Evolutionary conservation across 768 basidiomycete genomes (phyloP), one percentile per base, ranked within the genome.

Genomic region (Russula vinacea): DNA sequence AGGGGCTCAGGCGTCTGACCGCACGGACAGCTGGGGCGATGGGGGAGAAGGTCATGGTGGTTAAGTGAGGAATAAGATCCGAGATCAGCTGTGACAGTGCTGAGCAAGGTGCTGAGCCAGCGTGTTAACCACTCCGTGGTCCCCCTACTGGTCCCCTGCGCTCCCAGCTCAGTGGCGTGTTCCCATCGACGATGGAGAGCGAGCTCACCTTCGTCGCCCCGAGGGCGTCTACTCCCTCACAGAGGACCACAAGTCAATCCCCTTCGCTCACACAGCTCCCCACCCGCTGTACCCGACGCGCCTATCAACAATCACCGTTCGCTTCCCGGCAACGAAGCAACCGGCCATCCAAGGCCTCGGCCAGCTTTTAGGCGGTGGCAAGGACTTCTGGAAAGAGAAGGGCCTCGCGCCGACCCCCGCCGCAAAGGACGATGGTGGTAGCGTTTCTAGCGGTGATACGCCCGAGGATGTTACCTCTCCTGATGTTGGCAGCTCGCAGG

Each of bases 141-240:
- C n/a, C n/a, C n/a, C n/a, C n/a, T n/a, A n/a, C n/a, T n/a, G 29
- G 29, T 29, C 56, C 47, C 45, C 59, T 51, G 17, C 60, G 50
- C 59, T 50, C 65, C 61, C 40, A 52, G 51, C 55, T 56, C 45
- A 39, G 37, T 16, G 40, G 40, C 62, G 60, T 50, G 37, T n/a
- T 50, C 32, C 37, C 64, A 64, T 66, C 58, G 67, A 71, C 68
- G 62, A 70, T 91, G 87, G 90, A 92, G 80, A 89, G 82, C 80
- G 90, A 91, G 59, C 82, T 83, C 64, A 88, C 90, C 32, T 92
- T 94, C 75, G 87, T 92, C 51, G 91, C 92, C 39, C 92, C 58
- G 92, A 94, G 75, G 92, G 92, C 69, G 90, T 93, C 49, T 94
- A 94, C 78, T 87, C 90, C 29, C 83, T 92, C 73, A 90, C 88